Evolutionary conservation across 129 eudicot species (phyloP), one percentile per base, ranked within the genome.

Genomic region (Ambrosia trifida): DNA sequence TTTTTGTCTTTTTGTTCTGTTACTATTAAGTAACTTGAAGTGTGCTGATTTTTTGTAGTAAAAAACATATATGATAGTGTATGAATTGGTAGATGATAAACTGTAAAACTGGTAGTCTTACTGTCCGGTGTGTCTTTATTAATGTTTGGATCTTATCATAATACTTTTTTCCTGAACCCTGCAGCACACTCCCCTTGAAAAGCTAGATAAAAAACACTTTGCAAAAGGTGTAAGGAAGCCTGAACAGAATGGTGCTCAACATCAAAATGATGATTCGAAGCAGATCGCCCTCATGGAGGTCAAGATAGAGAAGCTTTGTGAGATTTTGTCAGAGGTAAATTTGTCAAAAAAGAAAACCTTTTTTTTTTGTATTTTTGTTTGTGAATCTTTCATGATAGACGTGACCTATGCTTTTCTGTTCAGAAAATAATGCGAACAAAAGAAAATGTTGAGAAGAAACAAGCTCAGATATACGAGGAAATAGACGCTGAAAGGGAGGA

Each of bases 121-220:
- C 56, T 78, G 75, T 74, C 83, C 61, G 75, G 79, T 74, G 52
- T 68, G 56, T 60, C 19, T 28, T 59, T 49, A 24, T 45, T 65
- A 56, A 10, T 61, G 16, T 4, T 2, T 51, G 63, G 32, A 67
- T 62, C 41, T 24, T 19, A 67, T 52, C 46, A 69, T 7, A 14
- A 31, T 20, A 11, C 8, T 57, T 66, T 53, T 36, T 9, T 20
- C 53, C 31, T 38, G 19, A 65, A 24, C 35, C 33, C 50, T 66
- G 81, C 88, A 94, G 99, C 78, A 89, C 73, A 94, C 93, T 4
- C 91, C 99, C 70, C 96, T 90, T 79, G 97, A 94, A 56, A 84
- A 89, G 78, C 57, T 94, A 80, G 99, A 94, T 59, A 85, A 32
- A 64, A 94, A 87, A 68, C 99, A 89, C 68, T 94, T 94, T 81